These are phyloP conservation scores for Oryza meridionalis DNA, from an alignment of 176 grass and related monocot genomes.

Conservation along the genomic window DNA sequence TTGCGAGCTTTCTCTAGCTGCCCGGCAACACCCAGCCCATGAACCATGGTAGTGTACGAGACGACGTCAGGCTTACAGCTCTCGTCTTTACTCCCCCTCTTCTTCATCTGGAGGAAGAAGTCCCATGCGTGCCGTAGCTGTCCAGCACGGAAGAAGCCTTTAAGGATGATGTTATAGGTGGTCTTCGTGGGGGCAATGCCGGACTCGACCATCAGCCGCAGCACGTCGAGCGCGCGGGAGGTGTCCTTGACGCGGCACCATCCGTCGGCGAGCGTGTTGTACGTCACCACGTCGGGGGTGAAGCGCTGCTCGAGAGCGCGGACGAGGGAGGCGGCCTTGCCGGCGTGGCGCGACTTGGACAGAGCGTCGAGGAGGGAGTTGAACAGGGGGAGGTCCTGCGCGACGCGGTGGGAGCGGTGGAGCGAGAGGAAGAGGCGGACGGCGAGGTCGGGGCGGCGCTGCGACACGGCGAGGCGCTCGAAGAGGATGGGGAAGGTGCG, in stretches of 20 bases:
- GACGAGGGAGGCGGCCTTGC: slow-evolving; percentile 80
- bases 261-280: slow-evolving; percentile 84
- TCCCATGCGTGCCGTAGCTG: slow-evolving; percentile 65
- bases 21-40: slow-evolving; percentile 69
- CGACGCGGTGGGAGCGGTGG: slow-evolving; percentile 60
- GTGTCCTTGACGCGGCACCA: slow-evolving; percentile 90
- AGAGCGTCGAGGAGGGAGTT: slow-evolving; percentile 84
- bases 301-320: slow-evolving; percentile 65
- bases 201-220: slow-evolving; percentile 74
- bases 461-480: slow-evolving; percentile 61
- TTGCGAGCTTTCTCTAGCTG: slow-evolving; percentile 60
- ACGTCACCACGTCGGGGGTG: slow-evolving; percentile 66
- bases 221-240: slow-evolving; percentile 74
- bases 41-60: slow-evolving; percentile 85
- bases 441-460: slow-evolving; percentile 75
- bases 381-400: slow-evolving; percentile 63
- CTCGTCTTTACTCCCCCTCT: slow-evolving; percentile 55
- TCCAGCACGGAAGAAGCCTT: slow-evolving; percentile 84
- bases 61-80: slow-evolving; percentile 69
- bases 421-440: slow-evolving; percentile 85
- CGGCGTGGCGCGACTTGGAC: slow-evolving; percentile 68
- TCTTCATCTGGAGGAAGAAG: slow-evolving; percentile 96
- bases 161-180: slow-evolving; percentile 89
- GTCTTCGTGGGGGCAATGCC: slow-evolving; percentile 80
- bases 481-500: slow-evolving; percentile 83